Base-by-base conservation (phyloP, 2,329 filamentous ascomycete species). In the Phaeosphaeriaceae sp. region DNA sequence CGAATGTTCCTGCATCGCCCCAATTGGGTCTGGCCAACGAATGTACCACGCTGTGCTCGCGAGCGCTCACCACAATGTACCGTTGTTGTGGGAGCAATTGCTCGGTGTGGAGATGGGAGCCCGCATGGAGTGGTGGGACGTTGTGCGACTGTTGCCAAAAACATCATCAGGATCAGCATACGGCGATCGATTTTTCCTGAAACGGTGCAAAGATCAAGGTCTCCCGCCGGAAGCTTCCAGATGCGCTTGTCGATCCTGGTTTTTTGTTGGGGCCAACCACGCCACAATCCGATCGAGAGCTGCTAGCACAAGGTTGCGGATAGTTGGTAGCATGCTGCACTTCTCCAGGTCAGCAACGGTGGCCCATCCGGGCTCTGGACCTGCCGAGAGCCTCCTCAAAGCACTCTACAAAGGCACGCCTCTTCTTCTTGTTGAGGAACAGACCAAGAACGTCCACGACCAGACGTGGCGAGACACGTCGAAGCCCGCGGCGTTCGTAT, bases 171-270 rank as follows among this genome's bases (percentile, higher is more conserved):
- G 41, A 36, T 48, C 41, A 58, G 54, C 51, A 54, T 56, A 46
- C 44, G 57, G 54, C 54, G 55, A 62, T 59, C 57, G 33, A 44
- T 27, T 48, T 24, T 51, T 53, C 45, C 31, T 60, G 59, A 68
- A 66, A 65, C 65, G 40, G 52, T 54, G 24, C 50, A 48, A 55
- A 53, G 31, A 11, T 36, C 13, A 36, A 11, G 31, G 21, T 54
- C 47, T 56, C 24, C 46, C 47, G 48, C 46, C 41, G 45, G 19
- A 52, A 41, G 25, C 31, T 46, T 46, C 50, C 52, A 41, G 21
- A 51, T 47, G 48, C 53, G 41, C 44, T 53, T 46, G 33, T 20
- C 17, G 53, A 48, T 51, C 59, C 47, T 51, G 53, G 21, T 48
- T 54, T 48, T 54, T 52, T 59, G 59, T 59, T 56, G 54, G 53